Percentiles rank a stretch among this genome's conserved stretches.
These are phyloP conservation scores for Truncatella angustata DNA, from an alignment of 2,329 filamentous ascomycete species.

Conservation along the genomic window DNA sequence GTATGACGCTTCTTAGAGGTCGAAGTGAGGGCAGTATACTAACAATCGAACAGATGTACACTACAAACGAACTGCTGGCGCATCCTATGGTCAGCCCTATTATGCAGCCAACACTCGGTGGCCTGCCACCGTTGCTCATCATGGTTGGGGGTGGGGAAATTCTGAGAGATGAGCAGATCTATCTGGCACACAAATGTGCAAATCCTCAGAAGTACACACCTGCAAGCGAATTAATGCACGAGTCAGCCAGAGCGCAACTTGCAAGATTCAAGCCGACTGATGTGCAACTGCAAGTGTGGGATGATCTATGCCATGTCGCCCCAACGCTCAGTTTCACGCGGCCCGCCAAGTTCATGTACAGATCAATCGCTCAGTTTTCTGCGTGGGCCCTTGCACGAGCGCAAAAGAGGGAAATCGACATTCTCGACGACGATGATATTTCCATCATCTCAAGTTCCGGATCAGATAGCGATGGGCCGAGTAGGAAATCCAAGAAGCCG, in stretches of 20 bases:
- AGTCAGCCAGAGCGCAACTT: slow-evolving; percentile 58
- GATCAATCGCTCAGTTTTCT: slow-evolving; percentile 87
- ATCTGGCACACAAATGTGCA: slow-evolving; percentile 90
- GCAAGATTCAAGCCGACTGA: slow-evolving; percentile 77
- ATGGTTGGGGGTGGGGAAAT: slow-evolving; percentile 87
- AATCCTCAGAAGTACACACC: slow-evolving; percentile 77
- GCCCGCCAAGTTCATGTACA: slow-evolving; percentile 96
- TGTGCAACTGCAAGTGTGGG: slow-evolving; percentile 94
- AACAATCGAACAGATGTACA: slow-evolving; percentile 68
- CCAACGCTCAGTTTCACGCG: slow-evolving; percentile 92
- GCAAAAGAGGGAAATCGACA: slow-evolving; percentile 77
- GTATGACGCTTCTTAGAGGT: slow-evolving; percentile 46
- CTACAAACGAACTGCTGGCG: slow-evolving; percentile 78
- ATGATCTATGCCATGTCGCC: slow-evolving; percentile 88
- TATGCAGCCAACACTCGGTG: slow-evolving; percentile 84
- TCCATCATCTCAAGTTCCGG: slow-evolving; percentile 68
- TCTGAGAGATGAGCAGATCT: slow-evolving; percentile 91
- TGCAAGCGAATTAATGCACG: slow-evolving; percentile 59
- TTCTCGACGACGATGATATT: slow-evolving; percentile 73
- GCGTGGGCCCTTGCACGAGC: slow-evolving; percentile 86
- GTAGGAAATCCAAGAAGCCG: slow-evolving; percentile 18
- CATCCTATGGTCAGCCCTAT: slow-evolving; percentile 90
- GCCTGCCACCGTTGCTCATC: slow-evolving; percentile 82
- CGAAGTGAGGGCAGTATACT: too few species aligned
- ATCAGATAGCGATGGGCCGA: slow-evolving; percentile 33